Conservation (phyloP, 108 stramenopile genomes). For the Fragilariopsis cylindrus region DNA sequence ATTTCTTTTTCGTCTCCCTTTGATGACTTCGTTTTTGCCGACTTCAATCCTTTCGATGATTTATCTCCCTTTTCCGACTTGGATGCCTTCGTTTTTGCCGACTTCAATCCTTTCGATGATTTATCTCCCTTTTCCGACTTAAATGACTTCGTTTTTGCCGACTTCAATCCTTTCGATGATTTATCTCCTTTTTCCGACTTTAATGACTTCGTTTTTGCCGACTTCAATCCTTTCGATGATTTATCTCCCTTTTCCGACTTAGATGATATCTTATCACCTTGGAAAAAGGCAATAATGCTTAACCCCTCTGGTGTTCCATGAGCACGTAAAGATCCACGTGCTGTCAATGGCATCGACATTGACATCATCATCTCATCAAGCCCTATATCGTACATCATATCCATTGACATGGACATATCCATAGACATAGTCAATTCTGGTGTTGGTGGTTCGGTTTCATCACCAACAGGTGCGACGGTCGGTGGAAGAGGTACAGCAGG, state of each 20-base stretch:
- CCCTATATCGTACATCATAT: background rate
- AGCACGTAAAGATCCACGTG: background rate
- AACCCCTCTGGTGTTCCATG: background rate
- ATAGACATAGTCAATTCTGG: slow-evolving; percentile 5
- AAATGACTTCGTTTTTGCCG: background rate
- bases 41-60: too few relatives aligned
- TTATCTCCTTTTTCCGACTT: slow-evolving; percentile 8
- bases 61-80: background rate
- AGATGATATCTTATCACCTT: too few relatives aligned
- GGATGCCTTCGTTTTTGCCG: background rate
- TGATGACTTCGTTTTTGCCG: background rate
- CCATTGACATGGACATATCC: slow-evolving; percentile 18
- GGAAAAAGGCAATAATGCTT: background rate
- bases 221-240: background rate
- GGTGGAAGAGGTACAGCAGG: background rate
- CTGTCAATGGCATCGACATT: slow-evolving; percentile 16
- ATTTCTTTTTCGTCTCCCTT: background rate
- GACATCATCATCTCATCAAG: slow-evolving; percentile 18
- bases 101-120: background rate
- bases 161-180: background rate
- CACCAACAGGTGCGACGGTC: background rate
- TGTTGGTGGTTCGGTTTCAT: background rate
- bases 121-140: slow-evolving; percentile 9
- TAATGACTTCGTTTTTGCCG: background rate
- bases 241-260: too few relatives aligned